Percentiles rank a stretch among this genome's conserved stretches.
Conservation (phyloP, 371 early-diverging fungal genomes). For the Phascolomyces articulosus region DNA sequence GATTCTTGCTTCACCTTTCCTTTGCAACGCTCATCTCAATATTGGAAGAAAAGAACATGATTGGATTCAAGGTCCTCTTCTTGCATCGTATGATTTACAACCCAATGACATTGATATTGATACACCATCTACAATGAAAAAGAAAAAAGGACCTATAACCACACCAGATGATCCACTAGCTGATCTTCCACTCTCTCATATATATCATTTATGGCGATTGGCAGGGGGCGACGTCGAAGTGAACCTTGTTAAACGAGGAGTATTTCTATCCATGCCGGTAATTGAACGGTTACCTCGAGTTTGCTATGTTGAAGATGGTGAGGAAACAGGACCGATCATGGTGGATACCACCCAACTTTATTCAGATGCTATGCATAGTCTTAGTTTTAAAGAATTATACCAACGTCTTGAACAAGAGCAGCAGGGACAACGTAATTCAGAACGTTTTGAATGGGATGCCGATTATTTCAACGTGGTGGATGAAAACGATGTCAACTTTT, state of each 20-base stretch:
- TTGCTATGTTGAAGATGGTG: conserved; percentile 46
- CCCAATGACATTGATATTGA: conserved; percentile 27
- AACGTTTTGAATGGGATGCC: conserved; percentile 62
- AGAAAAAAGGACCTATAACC: not conserved
- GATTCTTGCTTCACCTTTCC: conserved; percentile 26
- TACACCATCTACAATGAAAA: conserved; percentile 5
- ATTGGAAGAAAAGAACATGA: not conserved
- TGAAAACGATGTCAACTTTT: conserved; percentile 67
- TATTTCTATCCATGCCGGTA: conserved; percentile 59
- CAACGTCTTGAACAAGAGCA: conserved; percentile 43
- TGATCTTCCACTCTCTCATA: conserved; percentile 45
- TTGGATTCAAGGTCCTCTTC: conserved; percentile 43
- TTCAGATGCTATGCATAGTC: conserved; percentile 51
- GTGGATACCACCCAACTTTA: conserved; percentile 55
- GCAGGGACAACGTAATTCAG: conserved; percentile 9
- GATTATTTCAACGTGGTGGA: conserved; percentile 67
- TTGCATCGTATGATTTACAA: conserved; percentile 37
- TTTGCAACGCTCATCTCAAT: conserved; percentile 9
- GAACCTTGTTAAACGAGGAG: conserved; percentile 58
- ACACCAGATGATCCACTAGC: conserved; percentile 2
- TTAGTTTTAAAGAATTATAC: conserved; percentile 61
- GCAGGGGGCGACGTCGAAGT: conserved; percentile 71
- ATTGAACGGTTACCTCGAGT: conserved; percentile 62
- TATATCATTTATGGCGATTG: conserved; percentile 67
- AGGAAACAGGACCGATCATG: conserved; percentile 46